These are phyloP conservation scores for Lentinus tigrinus DNA, from an alignment of 768 basidiomycete genomes.

Conservation along the genomic window DNA sequence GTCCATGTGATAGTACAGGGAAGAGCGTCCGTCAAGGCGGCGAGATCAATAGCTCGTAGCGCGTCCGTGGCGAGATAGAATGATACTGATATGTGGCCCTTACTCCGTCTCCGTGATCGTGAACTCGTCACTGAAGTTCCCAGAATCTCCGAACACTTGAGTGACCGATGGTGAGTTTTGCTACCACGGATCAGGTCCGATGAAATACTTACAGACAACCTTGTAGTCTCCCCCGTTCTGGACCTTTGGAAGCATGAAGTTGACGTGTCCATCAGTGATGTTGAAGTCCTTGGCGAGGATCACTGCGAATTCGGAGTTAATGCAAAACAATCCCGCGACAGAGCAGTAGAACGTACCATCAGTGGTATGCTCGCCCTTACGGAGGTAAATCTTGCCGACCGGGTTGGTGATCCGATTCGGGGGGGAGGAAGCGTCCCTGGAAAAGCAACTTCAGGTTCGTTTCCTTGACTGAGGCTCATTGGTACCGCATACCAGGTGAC, in stretches of 20 bases:
- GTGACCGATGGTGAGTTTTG: neutral
- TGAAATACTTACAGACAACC: conserved; percentile 38
- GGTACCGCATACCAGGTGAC: conserved; percentile 19
- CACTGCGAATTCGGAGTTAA: conserved; percentile 17
- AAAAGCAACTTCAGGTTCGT: neutral
- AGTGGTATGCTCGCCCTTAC: conserved; percentile 26
- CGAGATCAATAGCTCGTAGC: no score
- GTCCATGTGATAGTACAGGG: no score
- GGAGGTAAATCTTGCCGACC: conserved; percentile 16
- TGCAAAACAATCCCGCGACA: neutral
- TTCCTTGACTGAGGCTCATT: neutral
- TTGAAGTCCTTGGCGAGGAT: conserved; percentile 36
- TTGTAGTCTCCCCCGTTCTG: conserved; percentile 30
- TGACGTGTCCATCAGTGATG: conserved; percentile 33
- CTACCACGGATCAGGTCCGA: neutral
- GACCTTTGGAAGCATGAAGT: conserved; percentile 38
- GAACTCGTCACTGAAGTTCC: conserved; percentile 41
- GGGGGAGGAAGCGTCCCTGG: conserved; percentile 32
- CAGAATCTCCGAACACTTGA: conserved; percentile 49
- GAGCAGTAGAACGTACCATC: conserved; percentile 22
- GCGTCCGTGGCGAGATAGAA: no score
- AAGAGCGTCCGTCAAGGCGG: no score
- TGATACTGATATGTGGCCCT: no score
- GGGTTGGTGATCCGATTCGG: conserved; percentile 40
- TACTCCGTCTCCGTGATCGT: conserved; percentile 23